Conservation (phyloP, 495 filamentous ascomycete species). For the Aspergillus homomorphus region DNA sequence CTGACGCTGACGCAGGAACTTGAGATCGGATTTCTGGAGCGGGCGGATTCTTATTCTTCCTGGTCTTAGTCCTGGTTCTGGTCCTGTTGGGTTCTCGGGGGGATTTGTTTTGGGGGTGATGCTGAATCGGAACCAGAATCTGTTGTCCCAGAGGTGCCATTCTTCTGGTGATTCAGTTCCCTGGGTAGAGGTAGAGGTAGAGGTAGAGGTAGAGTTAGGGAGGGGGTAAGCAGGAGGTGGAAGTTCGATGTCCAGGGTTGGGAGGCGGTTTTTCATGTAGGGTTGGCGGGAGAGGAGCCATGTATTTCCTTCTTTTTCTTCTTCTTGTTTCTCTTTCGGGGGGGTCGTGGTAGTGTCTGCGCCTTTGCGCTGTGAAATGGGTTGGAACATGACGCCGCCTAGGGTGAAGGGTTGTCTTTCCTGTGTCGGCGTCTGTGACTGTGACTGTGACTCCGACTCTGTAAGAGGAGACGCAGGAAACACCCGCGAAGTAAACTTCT, state of each 20-base stretch:
- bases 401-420: slow-evolving; percentile 48
- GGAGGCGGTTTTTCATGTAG: slow-evolving; percentile 31
- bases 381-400: slow-evolving; percentile 53
- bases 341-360: slow-evolving; percentile 17
- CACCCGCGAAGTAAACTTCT: slow-evolving; percentile 24
- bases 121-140: slow-evolving; percentile 73
- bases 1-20: slow-evolving; percentile 16
- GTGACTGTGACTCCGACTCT: slow-evolving; percentile 11
- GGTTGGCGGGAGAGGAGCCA: slow-evolving; percentile 55
- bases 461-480: slow-evolving; percentile 23
- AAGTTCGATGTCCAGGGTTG: slow-evolving; percentile 15
- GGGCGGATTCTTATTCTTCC: slow-evolving; percentile 37
- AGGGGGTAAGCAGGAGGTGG: no score
- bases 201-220: no score
- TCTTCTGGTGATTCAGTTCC: neutral
- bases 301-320: slow-evolving; percentile 18
- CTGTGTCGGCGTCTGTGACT: slow-evolving; percentile 8
- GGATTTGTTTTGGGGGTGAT: neutral
- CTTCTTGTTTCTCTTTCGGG: slow-evolving; percentile 2
- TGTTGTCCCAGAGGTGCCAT: slow-evolving; percentile 67
- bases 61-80: neutral
- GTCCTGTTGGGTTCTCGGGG: neutral
- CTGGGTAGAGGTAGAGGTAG: neutral
- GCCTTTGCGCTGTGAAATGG: slow-evolving; percentile 29
- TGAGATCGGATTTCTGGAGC: slow-evolving; percentile 47